Conservation (phyloP, 2,329 filamentous ascomycete genomes). For the Sclerotinia trifoliorum region DNA sequence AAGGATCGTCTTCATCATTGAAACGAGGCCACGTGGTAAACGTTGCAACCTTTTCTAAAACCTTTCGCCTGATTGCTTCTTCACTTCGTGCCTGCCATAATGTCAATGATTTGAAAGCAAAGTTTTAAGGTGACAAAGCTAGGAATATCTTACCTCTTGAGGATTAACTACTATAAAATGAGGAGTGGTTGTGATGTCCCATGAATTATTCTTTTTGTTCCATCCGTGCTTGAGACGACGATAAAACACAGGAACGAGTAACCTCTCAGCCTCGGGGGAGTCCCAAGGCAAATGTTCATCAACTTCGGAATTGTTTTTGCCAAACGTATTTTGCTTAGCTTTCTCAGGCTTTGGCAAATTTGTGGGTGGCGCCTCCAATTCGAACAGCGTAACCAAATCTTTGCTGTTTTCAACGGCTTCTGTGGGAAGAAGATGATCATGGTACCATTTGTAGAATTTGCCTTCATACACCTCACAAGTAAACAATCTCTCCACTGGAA, state of each 20-base stretch:
- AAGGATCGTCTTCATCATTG: constrained; percentile 40
- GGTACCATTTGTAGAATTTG: constrained; percentile 84
- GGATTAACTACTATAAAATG: constrained; percentile 74
- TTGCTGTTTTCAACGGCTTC: constrained; percentile 62
- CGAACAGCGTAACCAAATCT: constrained; percentile 69
- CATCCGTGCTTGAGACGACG: constrained; percentile 45
- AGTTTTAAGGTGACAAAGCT: neutral
- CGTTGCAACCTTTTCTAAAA: constrained; percentile 71
- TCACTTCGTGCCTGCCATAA: constrained; percentile 51
- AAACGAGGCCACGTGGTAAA: constrained; percentile 72
- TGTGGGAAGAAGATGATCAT: constrained; percentile 65
- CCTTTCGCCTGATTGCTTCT: constrained; percentile 74
- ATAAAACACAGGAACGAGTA: constrained; percentile 72
- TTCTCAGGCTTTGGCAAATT: constrained; percentile 58
- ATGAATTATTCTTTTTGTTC: constrained; percentile 37
- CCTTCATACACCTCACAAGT: constrained; percentile 78
- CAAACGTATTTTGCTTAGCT: constrained; percentile 40
- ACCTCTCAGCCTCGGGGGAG: constrained; percentile 60
- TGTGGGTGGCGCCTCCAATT: constrained; percentile 75
- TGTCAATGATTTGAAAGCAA: constrained; percentile 20
- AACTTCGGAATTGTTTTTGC: constrained; percentile 46
- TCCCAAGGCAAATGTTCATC: constrained; percentile 53
- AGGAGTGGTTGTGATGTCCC: constrained; percentile 43
- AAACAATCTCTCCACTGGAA: constrained; percentile 67
- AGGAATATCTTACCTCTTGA: constrained; percentile 59